These are phyloP conservation scores for Blumeria graminis DNA, from an alignment of 2,329 filamentous ascomycete genomes.

Conservation along the genomic window DNA sequence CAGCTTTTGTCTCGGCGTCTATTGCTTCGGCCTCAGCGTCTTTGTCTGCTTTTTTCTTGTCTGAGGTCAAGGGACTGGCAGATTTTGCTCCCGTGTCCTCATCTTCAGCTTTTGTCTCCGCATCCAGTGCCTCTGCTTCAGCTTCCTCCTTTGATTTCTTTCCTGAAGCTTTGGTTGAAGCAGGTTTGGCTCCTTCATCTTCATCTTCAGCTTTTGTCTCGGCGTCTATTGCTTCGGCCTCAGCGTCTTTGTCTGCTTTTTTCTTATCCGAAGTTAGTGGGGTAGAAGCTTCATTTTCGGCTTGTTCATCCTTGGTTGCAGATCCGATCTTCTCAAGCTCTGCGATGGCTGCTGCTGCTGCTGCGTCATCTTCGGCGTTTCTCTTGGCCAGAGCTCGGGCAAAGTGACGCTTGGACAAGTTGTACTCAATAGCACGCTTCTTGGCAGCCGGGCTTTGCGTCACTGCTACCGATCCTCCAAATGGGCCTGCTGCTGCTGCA, in stretches of 20 bases:
- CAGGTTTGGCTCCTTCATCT: neutral
- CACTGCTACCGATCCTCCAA: conserved; percentile 39
- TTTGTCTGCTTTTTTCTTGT: too few species aligned
- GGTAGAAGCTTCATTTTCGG: neutral
- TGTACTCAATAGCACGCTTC: conserved; percentile 34
- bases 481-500: conserved; percentile 31
- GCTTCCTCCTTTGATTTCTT: too few species aligned
- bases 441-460: conserved; percentile 29
- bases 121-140: too few species aligned
- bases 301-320: neutral
- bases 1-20: too few species aligned
- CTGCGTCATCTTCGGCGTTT: neutral
- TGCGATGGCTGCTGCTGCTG: neutral
- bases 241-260: neutral
- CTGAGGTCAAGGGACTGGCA: too few species aligned
- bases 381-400: conserved; percentile 10
- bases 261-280: neutral
- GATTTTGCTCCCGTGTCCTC: neutral
- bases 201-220: neutral
- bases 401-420: conserved; percentile 19
- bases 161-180: neutral
- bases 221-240: neutral
- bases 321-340: neutral
- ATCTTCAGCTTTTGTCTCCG: neutral
- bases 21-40: too few species aligned